A percentile compares a stretch with the other conserved stretches of the same genome.
phyloP scores from a whole-genome alignment of 2,329 filamentous ascomycete genomes.

The Trichoderma sp. region DNA sequence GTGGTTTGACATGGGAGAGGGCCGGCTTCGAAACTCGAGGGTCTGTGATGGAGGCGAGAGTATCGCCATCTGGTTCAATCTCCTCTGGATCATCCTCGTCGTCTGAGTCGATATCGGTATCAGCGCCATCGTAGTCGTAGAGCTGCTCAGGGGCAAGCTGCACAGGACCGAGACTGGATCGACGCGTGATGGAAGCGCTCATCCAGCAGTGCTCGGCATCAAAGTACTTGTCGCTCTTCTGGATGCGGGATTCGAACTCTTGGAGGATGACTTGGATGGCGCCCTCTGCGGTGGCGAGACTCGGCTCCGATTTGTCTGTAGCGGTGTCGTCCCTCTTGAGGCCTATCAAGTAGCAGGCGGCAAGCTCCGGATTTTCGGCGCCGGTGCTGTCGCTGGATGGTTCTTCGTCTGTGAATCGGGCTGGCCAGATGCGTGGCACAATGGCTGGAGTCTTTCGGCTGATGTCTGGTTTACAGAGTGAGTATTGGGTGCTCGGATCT shows the following conservation, averaged over 20 bases:
- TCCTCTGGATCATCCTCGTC: slow-evolving; percentile 35
- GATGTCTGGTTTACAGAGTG: slow-evolving; percentile 50
- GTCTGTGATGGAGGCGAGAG: slow-evolving; percentile 30
- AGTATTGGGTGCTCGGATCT: background rate
- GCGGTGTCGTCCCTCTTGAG: slow-evolving; percentile 45
- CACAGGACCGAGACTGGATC: slow-evolving; percentile 46
- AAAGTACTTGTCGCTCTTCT: slow-evolving; percentile 51
- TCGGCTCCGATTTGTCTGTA: slow-evolving; percentile 40
- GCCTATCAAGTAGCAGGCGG: slow-evolving; percentile 65
- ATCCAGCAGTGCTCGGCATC: slow-evolving; percentile 55
- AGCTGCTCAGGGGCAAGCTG: slow-evolving; percentile 53
- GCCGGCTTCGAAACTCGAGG: background rate
- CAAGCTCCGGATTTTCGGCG: slow-evolving; percentile 50
- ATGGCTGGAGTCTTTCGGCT: slow-evolving; percentile 54
- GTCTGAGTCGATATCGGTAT: slow-evolving; percentile 38
- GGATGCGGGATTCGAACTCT: slow-evolving; percentile 54
- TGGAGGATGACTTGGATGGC: slow-evolving; percentile 49
- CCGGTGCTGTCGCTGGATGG: slow-evolving; percentile 32
- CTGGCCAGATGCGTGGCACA: slow-evolving; percentile 63
- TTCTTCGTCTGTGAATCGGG: slow-evolving; percentile 52
- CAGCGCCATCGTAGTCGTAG: slow-evolving; percentile 44
- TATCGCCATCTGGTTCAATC: slow-evolving; percentile 35
- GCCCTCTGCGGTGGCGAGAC: slow-evolving; percentile 47
- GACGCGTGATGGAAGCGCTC: slow-evolving; percentile 45
- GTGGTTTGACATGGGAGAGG: slow-evolving; percentile 33